Conservation (phyloP, 108 stramenopile species). For the Nannochloropsis salina region DNA sequence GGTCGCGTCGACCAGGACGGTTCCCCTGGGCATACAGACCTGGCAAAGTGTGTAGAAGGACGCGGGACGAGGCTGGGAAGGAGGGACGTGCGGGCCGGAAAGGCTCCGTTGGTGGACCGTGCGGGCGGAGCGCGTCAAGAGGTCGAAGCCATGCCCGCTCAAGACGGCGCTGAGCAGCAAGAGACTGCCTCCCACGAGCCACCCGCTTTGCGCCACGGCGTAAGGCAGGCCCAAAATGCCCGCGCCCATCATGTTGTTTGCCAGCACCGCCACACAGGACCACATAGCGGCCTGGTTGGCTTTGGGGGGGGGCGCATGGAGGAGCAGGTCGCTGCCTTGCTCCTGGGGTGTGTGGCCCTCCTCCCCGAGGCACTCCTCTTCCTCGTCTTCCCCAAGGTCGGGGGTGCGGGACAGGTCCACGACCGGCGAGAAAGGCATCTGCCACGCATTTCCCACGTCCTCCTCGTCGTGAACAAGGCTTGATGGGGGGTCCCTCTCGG, state of each 20-base stretch:
- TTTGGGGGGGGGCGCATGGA: background rate
- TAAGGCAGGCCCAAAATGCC: conserved; percentile 68
- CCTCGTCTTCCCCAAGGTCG: background rate
- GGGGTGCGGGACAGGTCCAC: background rate
- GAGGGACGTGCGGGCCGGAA: background rate
- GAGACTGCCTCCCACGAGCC: conserved; percentile 39
- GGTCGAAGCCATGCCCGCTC: conserved; percentile 55
- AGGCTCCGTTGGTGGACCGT: conserved; percentile 56
- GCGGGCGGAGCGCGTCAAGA: conserved; percentile 53
- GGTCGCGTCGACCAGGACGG: conserved; percentile 63
- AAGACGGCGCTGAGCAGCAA: conserved; percentile 59
- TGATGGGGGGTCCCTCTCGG: background rate
- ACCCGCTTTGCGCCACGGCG: conserved; percentile 64
- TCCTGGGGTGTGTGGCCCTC: background rate
- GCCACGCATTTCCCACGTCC: background rate
- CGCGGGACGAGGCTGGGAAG: background rate
- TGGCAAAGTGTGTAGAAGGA: background rate
- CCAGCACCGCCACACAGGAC: conserved; percentile 58
- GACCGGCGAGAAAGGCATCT: background rate
- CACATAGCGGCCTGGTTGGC: conserved; percentile 33
- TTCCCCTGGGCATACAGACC: conserved; percentile 28
- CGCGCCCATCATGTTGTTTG: conserved; percentile 67
- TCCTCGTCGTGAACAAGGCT: background rate
- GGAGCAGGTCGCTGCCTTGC: background rate
- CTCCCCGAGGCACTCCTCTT: background rate